A percentile compares a stretch with the other conserved stretches of the same genome.
Evolutionary conservation across 1,284 basidiomycete species (phyloP).

Genomic region (Ceratobasidium sp.): DNA sequence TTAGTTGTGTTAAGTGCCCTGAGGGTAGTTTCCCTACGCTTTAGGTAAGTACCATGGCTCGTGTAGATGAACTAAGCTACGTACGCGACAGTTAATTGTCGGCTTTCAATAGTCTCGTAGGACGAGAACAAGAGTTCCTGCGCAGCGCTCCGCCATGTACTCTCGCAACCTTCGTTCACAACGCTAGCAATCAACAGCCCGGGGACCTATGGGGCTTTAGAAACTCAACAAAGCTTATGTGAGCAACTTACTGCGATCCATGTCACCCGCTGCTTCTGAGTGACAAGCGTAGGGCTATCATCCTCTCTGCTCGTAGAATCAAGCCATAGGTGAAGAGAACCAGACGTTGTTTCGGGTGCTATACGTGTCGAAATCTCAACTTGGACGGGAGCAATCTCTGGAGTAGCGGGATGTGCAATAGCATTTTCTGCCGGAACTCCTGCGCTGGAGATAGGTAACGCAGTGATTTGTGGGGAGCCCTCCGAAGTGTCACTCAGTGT

Average conservation of each 20-base stretch:
- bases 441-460: background rate
- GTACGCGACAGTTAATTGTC: slow-evolving; percentile 35
- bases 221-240: too few species aligned
- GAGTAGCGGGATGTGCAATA: background rate
- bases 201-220: slow-evolving; percentile 6
- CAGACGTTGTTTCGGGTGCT: slow-evolving; percentile 19
- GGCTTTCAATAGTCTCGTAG: slow-evolving; percentile 20
- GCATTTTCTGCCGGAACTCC: background rate
- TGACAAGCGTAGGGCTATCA: background rate
- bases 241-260: slow-evolving; percentile 30
- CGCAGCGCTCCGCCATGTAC: slow-evolving; percentile 25
- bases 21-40: slow-evolving; percentile 27
- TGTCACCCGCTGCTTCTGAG: slow-evolving; percentile 10
- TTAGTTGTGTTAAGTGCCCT: slow-evolving; percentile 42
- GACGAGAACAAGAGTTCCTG: slow-evolving; percentile 20
- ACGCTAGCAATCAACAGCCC: slow-evolving; percentile 34
- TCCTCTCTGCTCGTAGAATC: background rate
- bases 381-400: background rate
- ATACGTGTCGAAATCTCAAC: slow-evolving; percentile 9
- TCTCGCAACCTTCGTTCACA: slow-evolving; percentile 4
- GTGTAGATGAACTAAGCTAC: background rate
- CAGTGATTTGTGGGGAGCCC: slow-evolving; percentile 2
- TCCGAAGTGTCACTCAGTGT: background rate
- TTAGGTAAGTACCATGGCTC: background rate
- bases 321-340: slow-evolving; percentile 35